These are phyloP conservation scores for Phytophthora syringae DNA, from an alignment of 352 stramenopile genomes.

Conservation along the genomic window DNA sequence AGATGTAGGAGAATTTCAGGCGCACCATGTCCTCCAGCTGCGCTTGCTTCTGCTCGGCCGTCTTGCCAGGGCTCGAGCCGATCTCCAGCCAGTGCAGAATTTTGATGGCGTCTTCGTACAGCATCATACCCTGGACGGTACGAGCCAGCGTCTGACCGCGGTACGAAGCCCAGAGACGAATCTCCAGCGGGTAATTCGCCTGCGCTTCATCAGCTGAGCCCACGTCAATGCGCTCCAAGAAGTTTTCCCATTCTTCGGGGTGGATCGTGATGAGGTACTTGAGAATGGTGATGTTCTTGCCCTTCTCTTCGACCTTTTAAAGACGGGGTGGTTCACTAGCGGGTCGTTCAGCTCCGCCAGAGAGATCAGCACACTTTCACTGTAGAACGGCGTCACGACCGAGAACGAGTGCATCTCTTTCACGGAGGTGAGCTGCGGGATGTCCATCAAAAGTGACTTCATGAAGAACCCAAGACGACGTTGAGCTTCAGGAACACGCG, in stretches of 20 bases:
- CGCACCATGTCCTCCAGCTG: conserved; percentile 83
- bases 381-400: conserved; percentile 83
- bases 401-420: conserved; percentile 88
- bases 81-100: conserved; percentile 86
- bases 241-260: conserved; percentile 82
- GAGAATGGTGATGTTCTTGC: conserved; percentile 84
- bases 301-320: conserved; percentile 76
- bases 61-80: conserved; percentile 67
- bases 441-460: conserved; percentile 83
- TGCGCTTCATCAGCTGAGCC: conserved; percentile 67
- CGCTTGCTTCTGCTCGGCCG: conserved; percentile 73
- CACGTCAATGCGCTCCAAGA: conserved; percentile 78
- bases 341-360: conserved; percentile 71
- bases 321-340: conserved; percentile 74
- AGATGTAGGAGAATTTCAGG: conserved; percentile 88
- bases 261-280: conserved; percentile 85
- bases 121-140: conserved; percentile 84
- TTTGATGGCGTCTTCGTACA: conserved; percentile 86
- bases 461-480: conserved; percentile 85
- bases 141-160: conserved; percentile 77
- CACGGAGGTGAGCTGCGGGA: conserved; percentile 70
- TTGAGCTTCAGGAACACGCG: conserved; percentile 69
- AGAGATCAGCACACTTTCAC: conserved; percentile 73
- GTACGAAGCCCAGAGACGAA: conserved; percentile 81
- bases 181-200: conserved; percentile 67